phyloP scores from a whole-genome alignment of 73 alveolate genomes.

The Urostyla sp. region DNA sequence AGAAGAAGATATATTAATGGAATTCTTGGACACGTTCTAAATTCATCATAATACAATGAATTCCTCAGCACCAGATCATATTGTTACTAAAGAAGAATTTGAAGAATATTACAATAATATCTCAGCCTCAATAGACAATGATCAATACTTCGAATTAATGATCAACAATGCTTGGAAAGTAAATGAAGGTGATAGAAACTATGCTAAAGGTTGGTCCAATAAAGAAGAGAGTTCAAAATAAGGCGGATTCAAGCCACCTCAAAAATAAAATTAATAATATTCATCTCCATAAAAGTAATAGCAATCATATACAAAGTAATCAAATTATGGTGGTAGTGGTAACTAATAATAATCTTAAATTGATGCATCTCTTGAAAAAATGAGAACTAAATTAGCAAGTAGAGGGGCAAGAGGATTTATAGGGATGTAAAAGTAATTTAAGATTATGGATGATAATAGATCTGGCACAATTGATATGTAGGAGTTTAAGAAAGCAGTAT shows the following conservation, averaged over 20 bases:
- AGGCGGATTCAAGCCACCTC: not conserved
- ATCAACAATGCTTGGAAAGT: constrained; percentile 70
- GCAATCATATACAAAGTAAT: constrained; percentile 9
- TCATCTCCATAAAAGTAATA: not conserved
- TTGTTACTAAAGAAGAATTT: constrained; percentile 66
- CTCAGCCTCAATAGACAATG: constrained; percentile 83
- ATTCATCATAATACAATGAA: no score
- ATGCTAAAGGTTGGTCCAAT: constrained; percentile 65
- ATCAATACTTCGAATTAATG: constrained; percentile 70
- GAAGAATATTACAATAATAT: constrained; percentile 76
- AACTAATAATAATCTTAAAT: not conserved
- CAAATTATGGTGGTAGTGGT: constrained; percentile 17
- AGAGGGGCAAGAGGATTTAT: constrained; percentile 96
- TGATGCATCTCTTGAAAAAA: constrained; percentile 63
- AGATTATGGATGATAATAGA: constrained; percentile 88
- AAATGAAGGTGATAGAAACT: constrained; percentile 42
- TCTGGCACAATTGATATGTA: constrained; percentile 65
- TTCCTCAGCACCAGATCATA: constrained; percentile 62
- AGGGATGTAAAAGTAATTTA: constrained; percentile 84
- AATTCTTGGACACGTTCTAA: no score
- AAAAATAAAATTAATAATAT: not conserved
- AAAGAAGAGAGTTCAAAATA: not conserved
- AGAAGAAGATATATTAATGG: no score
- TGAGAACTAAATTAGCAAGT: constrained; percentile 78
- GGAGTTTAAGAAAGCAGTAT: constrained; percentile 78